Conservation (phyloP, 495 filamentous ascomycete genomes). For the Trichoderma erinaceum region DNA sequence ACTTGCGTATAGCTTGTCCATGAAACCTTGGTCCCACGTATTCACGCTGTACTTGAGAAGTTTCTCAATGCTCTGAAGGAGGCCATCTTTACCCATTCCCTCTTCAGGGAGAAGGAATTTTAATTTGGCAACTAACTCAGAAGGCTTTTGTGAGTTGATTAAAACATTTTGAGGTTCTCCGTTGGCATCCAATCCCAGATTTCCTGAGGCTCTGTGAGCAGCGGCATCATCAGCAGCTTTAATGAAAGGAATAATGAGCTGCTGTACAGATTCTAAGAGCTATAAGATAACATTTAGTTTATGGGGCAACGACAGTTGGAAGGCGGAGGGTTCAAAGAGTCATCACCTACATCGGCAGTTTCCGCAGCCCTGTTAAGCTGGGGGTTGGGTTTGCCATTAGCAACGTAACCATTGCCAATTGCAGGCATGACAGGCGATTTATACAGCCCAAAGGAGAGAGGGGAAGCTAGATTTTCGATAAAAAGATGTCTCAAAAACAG, state of each 20-base stretch:
- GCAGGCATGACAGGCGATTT: constrained; percentile 2
- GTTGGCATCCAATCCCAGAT: constrained; percentile 40
- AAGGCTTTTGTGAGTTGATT: constrained; percentile 63
- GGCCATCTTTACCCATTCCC: constrained; percentile 63
- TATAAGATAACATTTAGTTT: constrained; percentile 25
- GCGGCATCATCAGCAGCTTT: constrained; percentile 63
- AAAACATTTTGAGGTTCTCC: constrained; percentile 51
- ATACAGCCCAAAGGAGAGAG: background rate
- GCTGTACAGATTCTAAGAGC: constrained; percentile 68
- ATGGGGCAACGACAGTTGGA: background rate
- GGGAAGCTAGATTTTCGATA: background rate
- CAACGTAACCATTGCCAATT: constrained; percentile 5
- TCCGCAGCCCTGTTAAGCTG: constrained; percentile 43
- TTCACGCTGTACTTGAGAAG: constrained; percentile 82
- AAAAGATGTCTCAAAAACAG: background rate
- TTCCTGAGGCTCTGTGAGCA: constrained; percentile 42
- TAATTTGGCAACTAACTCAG: constrained; percentile 60
- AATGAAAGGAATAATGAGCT: constrained; percentile 73
- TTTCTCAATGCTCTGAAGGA: constrained; percentile 58
- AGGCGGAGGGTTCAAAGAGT: constrained; percentile 1
- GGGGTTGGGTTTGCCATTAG: background rate
- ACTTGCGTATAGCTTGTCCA: constrained; percentile 85
- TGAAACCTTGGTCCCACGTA: constrained; percentile 93
- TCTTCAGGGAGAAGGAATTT: constrained; percentile 57
- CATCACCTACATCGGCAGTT: constrained; percentile 47